Conservation (phyloP, 805 yeast genomes). For the Wickerhamiella allomyrinae region DNA sequence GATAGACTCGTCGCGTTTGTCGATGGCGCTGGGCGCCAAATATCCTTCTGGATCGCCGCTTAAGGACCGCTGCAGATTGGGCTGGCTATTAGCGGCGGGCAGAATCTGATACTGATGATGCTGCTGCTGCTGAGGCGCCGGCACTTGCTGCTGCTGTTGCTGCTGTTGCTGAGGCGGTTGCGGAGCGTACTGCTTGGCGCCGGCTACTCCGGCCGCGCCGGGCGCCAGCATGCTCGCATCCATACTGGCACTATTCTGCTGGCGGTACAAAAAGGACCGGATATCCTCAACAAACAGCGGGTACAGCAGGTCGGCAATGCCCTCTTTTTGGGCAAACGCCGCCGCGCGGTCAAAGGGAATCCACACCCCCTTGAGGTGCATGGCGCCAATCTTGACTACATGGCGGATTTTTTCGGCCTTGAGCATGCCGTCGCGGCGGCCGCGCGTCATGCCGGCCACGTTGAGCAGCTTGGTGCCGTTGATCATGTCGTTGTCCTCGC, state of each 20-base stretch:
- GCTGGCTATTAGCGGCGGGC: neutral
- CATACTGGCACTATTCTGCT: constrained; percentile 7
- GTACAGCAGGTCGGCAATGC: constrained; percentile 52
- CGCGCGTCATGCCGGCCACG: constrained; percentile 78
- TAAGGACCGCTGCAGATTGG: neutral
- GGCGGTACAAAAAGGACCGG: constrained; percentile 11
- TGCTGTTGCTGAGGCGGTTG: neutral
- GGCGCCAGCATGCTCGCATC: constrained; percentile 1
- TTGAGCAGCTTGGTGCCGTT: constrained; percentile 75
- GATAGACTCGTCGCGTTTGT: neutral
- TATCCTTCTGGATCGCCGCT: neutral
- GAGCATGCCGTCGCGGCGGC: constrained; percentile 75
- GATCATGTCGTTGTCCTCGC: constrained; percentile 80
- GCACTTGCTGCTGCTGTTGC: constrained; percentile 5
- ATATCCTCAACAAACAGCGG: constrained; percentile 67
- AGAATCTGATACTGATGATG: neutral
- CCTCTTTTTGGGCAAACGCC: constrained; percentile 68
- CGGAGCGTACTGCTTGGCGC: neutral
- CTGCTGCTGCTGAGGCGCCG: neutral
- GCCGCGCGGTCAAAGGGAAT: constrained; percentile 74
- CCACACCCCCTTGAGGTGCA: constrained; percentile 87
- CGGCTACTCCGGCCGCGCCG: neutral
- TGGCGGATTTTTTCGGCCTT: constrained; percentile 65
- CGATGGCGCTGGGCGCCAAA: neutral
- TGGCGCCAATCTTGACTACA: constrained; percentile 74